Evolutionary conservation across 2,329 filamentous ascomycete genomes (phyloP), one percentile per base, ranked within the genome.

Genomic region (Cercospora janseana): DNA sequence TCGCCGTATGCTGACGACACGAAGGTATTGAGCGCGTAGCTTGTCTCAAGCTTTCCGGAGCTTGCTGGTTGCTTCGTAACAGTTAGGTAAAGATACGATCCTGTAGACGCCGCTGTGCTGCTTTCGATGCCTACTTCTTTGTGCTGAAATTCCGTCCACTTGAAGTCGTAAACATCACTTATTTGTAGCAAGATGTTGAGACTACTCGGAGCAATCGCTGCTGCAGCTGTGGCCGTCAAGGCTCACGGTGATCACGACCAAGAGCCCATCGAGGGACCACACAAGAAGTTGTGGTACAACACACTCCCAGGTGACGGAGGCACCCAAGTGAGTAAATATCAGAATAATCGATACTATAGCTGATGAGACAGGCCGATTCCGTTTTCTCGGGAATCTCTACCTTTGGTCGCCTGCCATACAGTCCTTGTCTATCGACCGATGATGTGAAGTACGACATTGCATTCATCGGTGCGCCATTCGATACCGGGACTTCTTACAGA

Each of bases 321-420:
- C 49, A 93, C 82, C 29, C 87, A 93, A 77, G 86, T 87, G n/a
- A 35, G 51, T 31, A 8, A 7, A 6, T 21, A 5, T 21, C 3
- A 9, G 34, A 10, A 13, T 34, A 21, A 3, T 27, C 21, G 4
- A 8, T 31, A 9, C 21, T 40, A 8, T 10, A 20, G 49, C 47
- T 51, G 15, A 53, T 16, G 12, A n/a, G 21, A 16, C 54, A 91
- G 85, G 88, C 88, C 52, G 88, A 94, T 68, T 90, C 87, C 0
- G 87, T 93, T 51, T 94, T 93, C 71, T 92, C 87, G 1, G 88
- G 88, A 21, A 93, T 94, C 63, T 87, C 86, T 1, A 94, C 88
- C 6, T 93, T 93, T 65, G 88, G 87, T 8, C 83, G 87, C 43
- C 73, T 93, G 32, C 82, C 84, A 4, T 93, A 94, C 70, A 80